phyloP scores from a whole-genome alignment of 2,329 filamentous ascomycete species.

The Venturia effusa region DNA sequence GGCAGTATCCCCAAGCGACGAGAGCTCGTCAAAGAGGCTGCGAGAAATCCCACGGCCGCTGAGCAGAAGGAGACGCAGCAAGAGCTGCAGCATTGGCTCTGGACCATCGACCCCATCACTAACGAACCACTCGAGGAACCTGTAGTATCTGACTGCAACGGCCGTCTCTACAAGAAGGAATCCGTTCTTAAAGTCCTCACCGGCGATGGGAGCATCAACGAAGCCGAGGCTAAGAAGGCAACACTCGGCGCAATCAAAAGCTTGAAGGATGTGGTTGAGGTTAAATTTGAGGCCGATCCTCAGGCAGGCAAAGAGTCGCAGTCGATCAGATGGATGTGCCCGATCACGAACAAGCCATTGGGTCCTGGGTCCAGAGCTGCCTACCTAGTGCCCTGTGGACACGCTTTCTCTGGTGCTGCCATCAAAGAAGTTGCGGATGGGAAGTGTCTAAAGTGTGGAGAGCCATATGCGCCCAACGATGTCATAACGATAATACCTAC shows the following conservation, averaged over 20 bases:
- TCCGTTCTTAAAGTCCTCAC: conserved; percentile 61
- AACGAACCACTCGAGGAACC: conserved; percentile 61
- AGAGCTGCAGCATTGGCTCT: conserved; percentile 77
- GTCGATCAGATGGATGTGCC: conserved; percentile 63
- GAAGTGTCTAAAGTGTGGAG: conserved; percentile 58
- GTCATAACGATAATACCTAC: conserved; percentile 73
- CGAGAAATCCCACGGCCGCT: conserved; percentile 67
- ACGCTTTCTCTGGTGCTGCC: conserved; percentile 81
- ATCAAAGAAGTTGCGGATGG: conserved; percentile 68
- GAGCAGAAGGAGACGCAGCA: conserved; percentile 81
- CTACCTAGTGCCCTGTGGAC: conserved; percentile 88
- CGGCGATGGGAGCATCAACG: conserved; percentile 34
- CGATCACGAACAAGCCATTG: conserved; percentile 75
- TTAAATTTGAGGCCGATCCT: conserved; percentile 58
- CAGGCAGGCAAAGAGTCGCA: conserved; percentile 29
- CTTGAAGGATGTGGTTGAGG: conserved; percentile 75
- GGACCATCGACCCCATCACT: conserved; percentile 81
- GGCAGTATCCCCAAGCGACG: conserved; percentile 91
- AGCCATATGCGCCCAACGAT: conserved; percentile 60
- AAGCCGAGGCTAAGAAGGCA: conserved; percentile 50
- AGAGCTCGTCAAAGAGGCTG: conserved; percentile 91
- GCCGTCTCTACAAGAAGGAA: conserved; percentile 91
- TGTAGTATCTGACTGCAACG: conserved; percentile 73
- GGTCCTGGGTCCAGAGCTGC: conserved; percentile 71
- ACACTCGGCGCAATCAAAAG: conserved; percentile 58